Base-by-base conservation (phyloP, 306 rosid genomes). In the Medicago ruthenica region DNA sequence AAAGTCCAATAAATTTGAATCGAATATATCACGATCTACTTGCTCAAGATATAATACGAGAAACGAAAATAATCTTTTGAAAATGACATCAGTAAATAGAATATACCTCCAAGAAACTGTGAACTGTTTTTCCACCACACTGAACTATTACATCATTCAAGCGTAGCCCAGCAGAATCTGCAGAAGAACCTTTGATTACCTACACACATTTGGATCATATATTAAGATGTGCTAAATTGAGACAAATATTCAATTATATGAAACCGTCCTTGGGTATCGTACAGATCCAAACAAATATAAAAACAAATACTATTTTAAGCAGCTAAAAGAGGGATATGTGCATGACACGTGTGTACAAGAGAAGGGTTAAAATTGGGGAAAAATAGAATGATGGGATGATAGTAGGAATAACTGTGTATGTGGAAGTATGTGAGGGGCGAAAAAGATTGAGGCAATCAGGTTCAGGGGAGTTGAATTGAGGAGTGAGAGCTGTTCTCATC, bases 91-190 rank as follows among this genome's bases (percentile, higher is more conserved):
- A 17, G 18, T 65, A 17, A 66, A 66, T 10, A 20, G 22, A 62
- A 62, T 66, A 66, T 66, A 66, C 71, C 71, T 66, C 71, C 53
- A 66, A 41, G 17, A 40, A 66, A 40, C 11, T 66, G 36, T 5
- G 71, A 41, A 66, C 53, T 4, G 36, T 66, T 66, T 65, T 66
- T 66, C 54, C 53, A 0, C 31, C n/a, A 41, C 54, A 66, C 2
- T 41, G 6, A 50, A 50, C 57, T 50, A 17, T 53, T 7, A 65
- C 53, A 18, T 10, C 34, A 4, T 64, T 39, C 27, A 40, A 4
- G 9, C 6, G 70, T 11, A 40, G 51, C 16, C 70, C 16, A 17
- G 53, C 53, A 65, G 17, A n/a, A 16, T 21, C 21, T 16, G 16
- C 16, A 2, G 6, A 18, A 40, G 70, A 53, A 16, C 24, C 39